Percentiles rank a stretch among this genome's conserved stretches.
phyloP scores from a whole-genome alignment of 345 rosid genomes.

The Syzygium aromaticum region DNA sequence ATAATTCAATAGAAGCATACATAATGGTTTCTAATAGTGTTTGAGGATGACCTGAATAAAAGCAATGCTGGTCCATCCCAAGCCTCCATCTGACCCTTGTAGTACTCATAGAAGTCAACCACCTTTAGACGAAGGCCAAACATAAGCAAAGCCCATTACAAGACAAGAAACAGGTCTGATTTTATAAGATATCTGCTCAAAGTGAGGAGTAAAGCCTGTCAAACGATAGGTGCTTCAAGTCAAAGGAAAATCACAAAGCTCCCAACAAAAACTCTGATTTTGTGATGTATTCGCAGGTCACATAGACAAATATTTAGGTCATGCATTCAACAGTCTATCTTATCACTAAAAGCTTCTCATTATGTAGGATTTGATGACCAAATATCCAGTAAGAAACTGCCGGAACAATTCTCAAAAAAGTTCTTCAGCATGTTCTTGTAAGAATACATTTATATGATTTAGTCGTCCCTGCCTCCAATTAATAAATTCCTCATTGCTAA shows the following conservation, averaged over 20 bases:
- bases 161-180: neutral
- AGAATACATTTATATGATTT: neutral
- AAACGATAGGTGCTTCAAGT: neutral
- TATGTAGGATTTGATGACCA: neutral
- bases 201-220: neutral
- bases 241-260: neutral
- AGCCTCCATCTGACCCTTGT: constrained; percentile 99
- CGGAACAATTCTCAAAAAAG: neutral
- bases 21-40: neutral
- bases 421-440: neutral
- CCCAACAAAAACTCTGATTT: neutral
- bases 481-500: neutral
- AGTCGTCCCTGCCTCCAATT: neutral
- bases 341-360: neutral
- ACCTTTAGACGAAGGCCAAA: constrained; percentile 36
- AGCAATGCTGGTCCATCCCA: constrained; percentile 99
- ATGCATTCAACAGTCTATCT: neutral
- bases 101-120: constrained; percentile 89
- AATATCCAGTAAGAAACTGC: neutral
- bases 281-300: neutral
- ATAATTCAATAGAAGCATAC: neutral
- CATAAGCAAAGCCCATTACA: neutral
- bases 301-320: neutral
- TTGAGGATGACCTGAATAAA: constrained; percentile 63
- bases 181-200: neutral